Evolutionary conservation across 2,329 filamentous ascomycete genomes (phyloP), one percentile per base, ranked within the genome.

Genomic region (Colletotrichum spinosum): DNA sequence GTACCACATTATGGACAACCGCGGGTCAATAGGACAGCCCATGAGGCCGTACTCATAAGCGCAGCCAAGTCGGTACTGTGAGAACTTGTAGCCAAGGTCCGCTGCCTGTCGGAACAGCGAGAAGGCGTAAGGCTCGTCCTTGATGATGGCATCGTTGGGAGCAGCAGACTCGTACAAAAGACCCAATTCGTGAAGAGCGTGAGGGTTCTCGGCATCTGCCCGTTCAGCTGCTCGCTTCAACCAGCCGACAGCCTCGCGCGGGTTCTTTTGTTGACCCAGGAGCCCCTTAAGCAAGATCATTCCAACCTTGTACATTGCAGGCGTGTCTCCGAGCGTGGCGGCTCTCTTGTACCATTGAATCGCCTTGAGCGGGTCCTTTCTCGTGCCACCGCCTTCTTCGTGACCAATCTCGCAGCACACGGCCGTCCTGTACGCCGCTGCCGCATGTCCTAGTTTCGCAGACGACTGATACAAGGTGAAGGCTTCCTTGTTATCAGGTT

Each of bases 341-440:
- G 96, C 94, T 48, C 94, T 92, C 76, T 95, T 94, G 78, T 99
- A 99, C 96, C 96, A 99, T 77, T 98, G 95, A 17, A 98, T 94
- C 1, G 96, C 95, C 79, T 98, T 98, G 69, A 95, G 80, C 1
- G 93, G 93, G 73, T 99, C 96, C 71, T 91, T 92, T 64, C 93
- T 89, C 1, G 96, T 98, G 33, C 96, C 96, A 56, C 96, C 96
- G 37, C 94, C 95, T 72, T 97, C 94, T 74, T 98, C 95, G 60
- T 94, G 89, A 4, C 96, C 96, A 72, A 99, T 93, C 76, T 99
- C 96, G 74, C 96, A 98, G 80, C 96, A 99, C 0, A 99, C 95
- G 0, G 96, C 96, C 34, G 96, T 97, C 59, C 96, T 88, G 77
- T 98, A 99, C 0, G 96, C 96, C 35, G 93, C 92, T 58, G 92